Evolutionary conservation across 352 stramenopile genomes (phyloP).

Genomic region (Albugo laibachii): DNA sequence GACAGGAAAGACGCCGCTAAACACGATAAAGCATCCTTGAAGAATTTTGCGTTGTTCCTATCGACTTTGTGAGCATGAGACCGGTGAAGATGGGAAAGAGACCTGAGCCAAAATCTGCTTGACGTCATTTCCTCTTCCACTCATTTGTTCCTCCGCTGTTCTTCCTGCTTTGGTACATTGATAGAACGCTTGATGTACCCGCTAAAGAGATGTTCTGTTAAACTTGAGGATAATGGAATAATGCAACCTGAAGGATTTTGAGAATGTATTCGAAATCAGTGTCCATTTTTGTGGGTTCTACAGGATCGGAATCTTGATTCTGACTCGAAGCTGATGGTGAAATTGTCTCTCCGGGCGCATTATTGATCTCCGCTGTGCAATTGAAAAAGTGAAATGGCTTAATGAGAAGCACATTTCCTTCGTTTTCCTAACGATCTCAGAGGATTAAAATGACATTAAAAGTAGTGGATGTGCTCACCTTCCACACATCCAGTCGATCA

Average conservation of each 20-base stretch:
- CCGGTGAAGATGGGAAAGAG: background rate
- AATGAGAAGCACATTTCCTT: constrained; percentile 72
- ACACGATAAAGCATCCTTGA: constrained; percentile 41
- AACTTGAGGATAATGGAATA: background rate
- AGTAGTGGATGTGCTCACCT: constrained; percentile 10
- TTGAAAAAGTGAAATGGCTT: constrained; percentile 76
- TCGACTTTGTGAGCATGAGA: background rate
- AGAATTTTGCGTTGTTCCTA: constrained; percentile 56
- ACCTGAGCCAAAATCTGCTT: constrained; percentile 48
- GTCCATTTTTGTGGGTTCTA: background rate
- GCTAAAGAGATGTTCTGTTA: constrained; percentile 6
- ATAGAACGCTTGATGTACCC: constrained; percentile 44
- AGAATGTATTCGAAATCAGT: constrained; percentile 26
- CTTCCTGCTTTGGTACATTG: constrained; percentile 19
- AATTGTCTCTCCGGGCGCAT: constrained; percentile 33
- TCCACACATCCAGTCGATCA: constrained; percentile 75
- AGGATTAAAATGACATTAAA: background rate
- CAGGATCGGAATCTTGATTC: constrained; percentile 15
- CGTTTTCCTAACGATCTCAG: constrained; percentile 32
- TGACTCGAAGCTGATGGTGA: constrained; percentile 10
- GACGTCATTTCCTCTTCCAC: constrained; percentile 37
- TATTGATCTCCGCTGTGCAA: constrained; percentile 66
- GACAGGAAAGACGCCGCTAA: constrained; percentile 64
- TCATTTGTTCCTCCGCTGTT: constrained; percentile 48
- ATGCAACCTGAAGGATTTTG: constrained; percentile 31